Evolutionary conservation across 2,329 filamentous ascomycete genomes (phyloP).

Genomic region (Sporothrix mexicana): DNA sequence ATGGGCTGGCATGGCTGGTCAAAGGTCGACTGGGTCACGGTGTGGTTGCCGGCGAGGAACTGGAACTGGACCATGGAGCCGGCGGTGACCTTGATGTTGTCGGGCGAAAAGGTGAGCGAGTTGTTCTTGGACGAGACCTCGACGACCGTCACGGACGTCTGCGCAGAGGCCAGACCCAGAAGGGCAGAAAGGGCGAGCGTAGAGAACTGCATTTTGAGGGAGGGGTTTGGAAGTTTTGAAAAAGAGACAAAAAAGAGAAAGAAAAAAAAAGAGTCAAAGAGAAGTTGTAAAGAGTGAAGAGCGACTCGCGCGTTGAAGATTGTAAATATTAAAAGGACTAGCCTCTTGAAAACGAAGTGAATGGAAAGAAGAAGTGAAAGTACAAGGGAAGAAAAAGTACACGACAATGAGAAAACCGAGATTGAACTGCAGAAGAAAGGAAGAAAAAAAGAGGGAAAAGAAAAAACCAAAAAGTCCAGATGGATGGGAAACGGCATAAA

Average conservation of each 20-base stretch:
- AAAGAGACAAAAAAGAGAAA: conserved; percentile 26
- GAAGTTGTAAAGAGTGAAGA: conserved; percentile 40
- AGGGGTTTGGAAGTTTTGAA: conserved; percentile 36
- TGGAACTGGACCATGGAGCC: conserved; percentile 72
- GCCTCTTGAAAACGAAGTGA: conserved; percentile 49
- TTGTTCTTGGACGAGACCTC: conserved; percentile 55
- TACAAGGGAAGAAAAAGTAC: conserved; percentile 38
- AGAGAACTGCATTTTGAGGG: conserved; percentile 59
- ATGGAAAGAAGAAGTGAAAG: conserved; percentile 34
- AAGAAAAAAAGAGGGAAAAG: conserved; percentile 39
- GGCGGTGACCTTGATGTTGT: conserved; percentile 65
- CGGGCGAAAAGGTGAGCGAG: conserved; percentile 67
- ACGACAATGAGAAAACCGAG: conserved; percentile 41
- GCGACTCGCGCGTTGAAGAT: conserved; percentile 53
- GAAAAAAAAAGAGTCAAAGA: conserved; percentile 39
- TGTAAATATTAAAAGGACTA: conserved; percentile 51
- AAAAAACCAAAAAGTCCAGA: conserved; percentile 39
- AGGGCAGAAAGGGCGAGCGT: conserved; percentile 56
- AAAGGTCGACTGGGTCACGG: conserved; percentile 78
- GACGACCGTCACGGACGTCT: conserved; percentile 63
- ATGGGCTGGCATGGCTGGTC: conserved; percentile 41
- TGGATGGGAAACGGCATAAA: conserved; percentile 30
- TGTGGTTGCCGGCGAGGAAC: conserved; percentile 74
- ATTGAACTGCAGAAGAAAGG: conserved; percentile 33
- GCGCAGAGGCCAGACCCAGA: conserved; percentile 52